Base-by-base conservation (phyloP, 176 grass and related monocot species). In the Canna indica region DNA sequence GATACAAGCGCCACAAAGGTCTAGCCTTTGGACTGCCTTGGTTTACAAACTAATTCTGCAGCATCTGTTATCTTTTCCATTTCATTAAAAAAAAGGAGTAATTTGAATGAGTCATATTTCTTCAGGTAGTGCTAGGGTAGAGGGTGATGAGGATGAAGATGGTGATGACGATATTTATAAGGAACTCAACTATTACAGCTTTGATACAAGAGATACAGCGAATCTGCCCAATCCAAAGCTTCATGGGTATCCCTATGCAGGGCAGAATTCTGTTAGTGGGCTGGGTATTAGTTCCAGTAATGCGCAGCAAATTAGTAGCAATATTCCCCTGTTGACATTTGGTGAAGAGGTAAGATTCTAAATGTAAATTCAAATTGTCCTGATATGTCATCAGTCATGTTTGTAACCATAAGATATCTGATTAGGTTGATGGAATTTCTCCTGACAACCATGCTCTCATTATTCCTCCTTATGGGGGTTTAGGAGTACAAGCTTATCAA, bases 1-100 rank as follows among this genome's bases (percentile, higher is more conserved):
- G 83, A 68, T 85, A 81, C 75, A 85, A 85, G 46, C 77, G 83
- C 12, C 83, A 74, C 32, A 85, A 74, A 85, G 83, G 83, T 85
- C n/a, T 71, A 12, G 6, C 17, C 20, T 4, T 54, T 18, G 7
- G 16, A 18, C 50, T 34, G 27, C 18, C 67, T 48, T 77, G 11
- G 22, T 32, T 27, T 36, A 15, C 14, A 8, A 60, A 30, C 27
- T 31, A 4, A 30, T 60, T 30, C 25, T 30, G 3, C 25, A 13
- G 12, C 27, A 30, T 28, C 58, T 30, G 0, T 16, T 22, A 30
- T 60, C 29, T 59, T 59, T 16, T 29, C 15, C 11, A 1, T 16
- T 54, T n/a, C 22, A n/a, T 54, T 5, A 44, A 36, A 17, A 1
- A n/a, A 25, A 27, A 47, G 29, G 36, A 38, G 5, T 50, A 18